Evolutionary conservation across 2,329 filamentous ascomycete genomes (phyloP), one percentile per base, ranked within the genome.

Genomic region (Arthrobotrys sphaeroides): DNA sequence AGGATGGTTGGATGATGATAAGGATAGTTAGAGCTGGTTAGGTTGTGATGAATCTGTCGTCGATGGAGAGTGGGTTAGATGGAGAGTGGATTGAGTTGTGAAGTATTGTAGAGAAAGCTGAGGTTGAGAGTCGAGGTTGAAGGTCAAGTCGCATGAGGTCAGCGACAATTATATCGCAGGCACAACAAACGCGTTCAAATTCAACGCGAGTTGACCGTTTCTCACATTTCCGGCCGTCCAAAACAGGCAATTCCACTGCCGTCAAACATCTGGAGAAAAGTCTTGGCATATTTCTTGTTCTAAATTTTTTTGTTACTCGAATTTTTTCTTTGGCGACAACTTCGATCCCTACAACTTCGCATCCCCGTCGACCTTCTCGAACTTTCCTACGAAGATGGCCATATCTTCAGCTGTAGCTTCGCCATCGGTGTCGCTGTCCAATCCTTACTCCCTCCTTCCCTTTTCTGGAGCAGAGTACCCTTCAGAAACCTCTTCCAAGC

Each of bases 371-470:
- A 62, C n/a, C 36, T 74, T 42, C 33, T 24, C 26, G 18, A 57
- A 62, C 31, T 31, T n/a, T 18, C 18, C 10, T 28, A 36, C 53
- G 42, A 69, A 75, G 59, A 75, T 75, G 72, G 72, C 64, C 33
- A 75, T 75, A 69, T 69, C 64, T 60, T 69, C 49, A 18, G 67
- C 72, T 45, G 53, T 59, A 49, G 62, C 62, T 43, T 45, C 72
- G 57, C 72, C 72, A 12, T 75, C 72, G 47, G 72, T 75, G 72
- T 75, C 72, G 72, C 72, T 75, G 13, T 75, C 72, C 18, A 75
- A 62, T 65, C 72, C 72, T 43, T 75, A 75, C 40, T 64, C 72
- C 22, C 64, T 75, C 16, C 40, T 75, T 9, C 36, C 72, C 13
- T 69, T 75, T 69, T 69, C 64, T 22, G 64, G 72, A 43, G 16